Conservation (phyloP, 2,329 filamentous ascomycete genomes). For the Pseudogymnoascus sp. region DNA sequence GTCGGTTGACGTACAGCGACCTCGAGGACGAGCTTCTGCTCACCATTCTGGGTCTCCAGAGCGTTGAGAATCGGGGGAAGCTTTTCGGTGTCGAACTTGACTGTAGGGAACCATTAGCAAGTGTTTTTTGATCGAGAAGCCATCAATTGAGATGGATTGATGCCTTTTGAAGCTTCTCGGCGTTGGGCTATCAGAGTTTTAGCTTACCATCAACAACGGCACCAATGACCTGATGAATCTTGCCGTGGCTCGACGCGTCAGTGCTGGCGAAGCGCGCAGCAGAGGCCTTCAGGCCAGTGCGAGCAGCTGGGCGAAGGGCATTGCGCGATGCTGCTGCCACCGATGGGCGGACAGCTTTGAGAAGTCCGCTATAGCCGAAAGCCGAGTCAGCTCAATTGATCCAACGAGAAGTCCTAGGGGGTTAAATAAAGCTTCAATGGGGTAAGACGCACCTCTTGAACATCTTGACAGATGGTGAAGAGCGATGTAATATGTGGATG, state of each 20-base stretch:
- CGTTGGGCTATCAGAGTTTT: constrained; percentile 29
- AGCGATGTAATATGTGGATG: constrained; percentile 53
- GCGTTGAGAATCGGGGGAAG: constrained; percentile 97
- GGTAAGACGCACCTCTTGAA: constrained; percentile 64
- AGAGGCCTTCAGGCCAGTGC: constrained; percentile 46
- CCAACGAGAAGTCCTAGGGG: constrained; percentile 17
- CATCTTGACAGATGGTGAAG: constrained; percentile 67
- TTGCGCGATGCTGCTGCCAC: constrained; percentile 50
- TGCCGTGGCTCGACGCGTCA: constrained; percentile 51
- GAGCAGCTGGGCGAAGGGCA: constrained; percentile 48
- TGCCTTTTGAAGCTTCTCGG: constrained; percentile 3
- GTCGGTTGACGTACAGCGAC: constrained; percentile 64
- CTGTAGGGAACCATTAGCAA: constrained; percentile 43
- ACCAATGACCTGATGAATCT: constrained; percentile 85
- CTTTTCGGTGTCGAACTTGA: constrained; percentile 93
- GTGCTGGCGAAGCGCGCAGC: constrained; percentile 46
- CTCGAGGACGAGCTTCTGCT: constrained; percentile 91
- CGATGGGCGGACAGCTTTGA: constrained; percentile 54
- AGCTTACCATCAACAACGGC: constrained; percentile 92
- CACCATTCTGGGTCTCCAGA: constrained; percentile 82
- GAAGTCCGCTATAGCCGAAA: constrained; percentile 51
- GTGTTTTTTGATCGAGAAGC: constrained; percentile 10
- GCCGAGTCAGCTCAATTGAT: constrained; percentile 42
- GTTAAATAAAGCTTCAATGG: constrained; percentile 21
- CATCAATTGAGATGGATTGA: constrained; percentile 1